Base-by-base conservation (phyloP, 2,329 filamentous ascomycete species). In the Ophiostoma triangulosporum region DNA sequence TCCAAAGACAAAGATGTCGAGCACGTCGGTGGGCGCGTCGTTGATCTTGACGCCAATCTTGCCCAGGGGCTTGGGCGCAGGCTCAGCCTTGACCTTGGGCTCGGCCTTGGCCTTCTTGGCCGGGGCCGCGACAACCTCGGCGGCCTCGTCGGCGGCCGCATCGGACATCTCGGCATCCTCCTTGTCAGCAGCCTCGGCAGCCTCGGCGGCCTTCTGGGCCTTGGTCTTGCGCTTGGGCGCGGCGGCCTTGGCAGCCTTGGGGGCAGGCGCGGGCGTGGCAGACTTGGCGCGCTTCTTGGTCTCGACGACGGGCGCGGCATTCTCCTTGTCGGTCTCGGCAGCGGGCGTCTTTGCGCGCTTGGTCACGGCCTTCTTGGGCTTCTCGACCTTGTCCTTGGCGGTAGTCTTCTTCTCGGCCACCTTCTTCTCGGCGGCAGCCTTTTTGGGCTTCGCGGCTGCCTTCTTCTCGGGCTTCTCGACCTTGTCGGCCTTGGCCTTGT, bases 1-100 rank as follows among this genome's bases (percentile, higher is more conserved):
- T 51, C 88, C 88, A 61, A 88, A 91, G 51, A 90, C 84, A 63
- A 83, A 91, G 56, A 93, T 72, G 62, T 90, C 81, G 55, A 93
- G 74, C 26, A 73, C 70, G 59, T 80, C 67, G 0, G 73, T 78
- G 4, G 84, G 84, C 15, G 76, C 72, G 24, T 76, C 65, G 65
- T 88, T 89, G 69, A 86, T 79, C 56, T 60, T 57, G 50, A 48
- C 48, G n/a, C 60, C 59, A 20, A 61, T 58, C 60, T 64, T 64
- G 50, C 56, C 57, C 1, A 54, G 48, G 24, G 79, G 80, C 64
- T 81, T 67, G 56, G 62, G 64, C 31, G 55, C 29, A 6, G 56
- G 53, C 36, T 22, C 26, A 7, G 55, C 33, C 15, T 24, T 31
- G 8, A 14, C 50, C 46, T 40, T 54, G 50, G 46, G 52, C 48